These are phyloP conservation scores for Mycena indigotica DNA, from an alignment of 768 basidiomycete species.

Conservation along the genomic window DNA sequence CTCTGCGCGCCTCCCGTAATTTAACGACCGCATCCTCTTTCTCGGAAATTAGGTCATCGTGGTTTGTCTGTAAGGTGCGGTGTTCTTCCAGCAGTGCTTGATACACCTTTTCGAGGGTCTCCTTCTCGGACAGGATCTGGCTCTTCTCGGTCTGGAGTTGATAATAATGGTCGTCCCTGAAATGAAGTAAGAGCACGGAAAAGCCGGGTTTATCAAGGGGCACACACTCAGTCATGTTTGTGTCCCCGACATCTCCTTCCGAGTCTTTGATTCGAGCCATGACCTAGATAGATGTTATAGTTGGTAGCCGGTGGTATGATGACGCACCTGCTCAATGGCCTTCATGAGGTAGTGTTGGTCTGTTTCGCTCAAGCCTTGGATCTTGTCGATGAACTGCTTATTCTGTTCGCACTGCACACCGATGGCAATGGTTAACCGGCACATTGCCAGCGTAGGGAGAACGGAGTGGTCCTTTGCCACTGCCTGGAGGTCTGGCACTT, in stretches of 20 bases:
- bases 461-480: slow-evolving; percentile 78
- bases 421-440: slow-evolving; percentile 80
- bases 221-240: slow-evolving; percentile 78
- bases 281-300: slow-evolving; percentile 45
- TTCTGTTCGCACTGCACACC: slow-evolving; percentile 89
- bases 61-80: slow-evolving; percentile 67
- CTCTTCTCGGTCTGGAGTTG: slow-evolving; percentile 80
- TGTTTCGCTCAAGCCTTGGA: slow-evolving; percentile 77
- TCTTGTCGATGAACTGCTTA: slow-evolving; percentile 85
- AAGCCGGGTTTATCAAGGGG: slow-evolving; percentile 2
- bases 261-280: slow-evolving; percentile 70
- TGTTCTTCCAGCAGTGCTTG: slow-evolving; percentile 77
- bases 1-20: slow-evolving; percentile 59
- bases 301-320: background rate
- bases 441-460: slow-evolving; percentile 69
- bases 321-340: slow-evolving; percentile 84
- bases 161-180: slow-evolving; percentile 90
- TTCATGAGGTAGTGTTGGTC: slow-evolving; percentile 92
- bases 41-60: slow-evolving; percentile 77
- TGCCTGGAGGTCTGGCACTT: slow-evolving; percentile 86
- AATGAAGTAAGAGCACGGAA: slow-evolving; percentile 15
- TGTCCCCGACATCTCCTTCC: slow-evolving; percentile 53
- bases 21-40: slow-evolving; percentile 73
- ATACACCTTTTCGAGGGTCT: slow-evolving; percentile 82
- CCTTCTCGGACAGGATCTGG: slow-evolving; percentile 79